These are phyloP conservation scores for Dissophora ornata DNA, from an alignment of 192 early-diverging fungal genomes.

Conservation along the genomic window DNA sequence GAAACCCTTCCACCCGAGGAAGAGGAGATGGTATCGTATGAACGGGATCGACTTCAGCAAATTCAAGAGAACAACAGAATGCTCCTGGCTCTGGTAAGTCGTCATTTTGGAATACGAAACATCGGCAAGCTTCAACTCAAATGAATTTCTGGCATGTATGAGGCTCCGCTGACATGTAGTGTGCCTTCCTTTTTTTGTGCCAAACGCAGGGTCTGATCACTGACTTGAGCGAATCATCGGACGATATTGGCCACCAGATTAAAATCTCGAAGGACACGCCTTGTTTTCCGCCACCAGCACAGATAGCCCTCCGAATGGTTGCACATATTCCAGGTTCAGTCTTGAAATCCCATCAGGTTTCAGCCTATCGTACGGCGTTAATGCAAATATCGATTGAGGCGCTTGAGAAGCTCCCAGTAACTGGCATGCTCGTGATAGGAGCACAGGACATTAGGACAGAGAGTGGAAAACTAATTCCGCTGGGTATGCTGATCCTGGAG, in stretches of 20 bases:
- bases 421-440: conserved; percentile 76
- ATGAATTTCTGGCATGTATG: too few species aligned
- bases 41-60: conserved; percentile 62
- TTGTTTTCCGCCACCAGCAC: conserved; percentile 54
- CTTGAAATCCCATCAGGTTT: conserved; percentile 60
- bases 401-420: conserved; percentile 62
- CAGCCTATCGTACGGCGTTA: conserved; percentile 69
- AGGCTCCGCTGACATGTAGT: too few species aligned
- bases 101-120: not conserved
- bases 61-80: conserved; percentile 72
- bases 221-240: conserved; percentile 82
- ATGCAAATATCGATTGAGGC: conserved; percentile 73
- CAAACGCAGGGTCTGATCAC: conserved; percentile 84
- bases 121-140: too few species aligned
- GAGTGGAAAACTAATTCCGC: conserved; percentile 75
- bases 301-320: conserved; percentile 67
- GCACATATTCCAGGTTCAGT: conserved; percentile 68
- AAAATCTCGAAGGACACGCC: conserved; percentile 66
- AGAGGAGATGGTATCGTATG: conserved; percentile 66
- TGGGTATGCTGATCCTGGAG: conserved; percentile 80
- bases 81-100: conserved; percentile 65
- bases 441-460: conserved; percentile 74
- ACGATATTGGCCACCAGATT: conserved; percentile 75
- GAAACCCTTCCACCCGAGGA: conserved; percentile 44
- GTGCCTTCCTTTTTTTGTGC: too few species aligned